These are phyloP conservation scores for Fagopyrum homotropicum DNA, from an alignment of 148 eudicot genomes.

Conservation along the genomic window DNA sequence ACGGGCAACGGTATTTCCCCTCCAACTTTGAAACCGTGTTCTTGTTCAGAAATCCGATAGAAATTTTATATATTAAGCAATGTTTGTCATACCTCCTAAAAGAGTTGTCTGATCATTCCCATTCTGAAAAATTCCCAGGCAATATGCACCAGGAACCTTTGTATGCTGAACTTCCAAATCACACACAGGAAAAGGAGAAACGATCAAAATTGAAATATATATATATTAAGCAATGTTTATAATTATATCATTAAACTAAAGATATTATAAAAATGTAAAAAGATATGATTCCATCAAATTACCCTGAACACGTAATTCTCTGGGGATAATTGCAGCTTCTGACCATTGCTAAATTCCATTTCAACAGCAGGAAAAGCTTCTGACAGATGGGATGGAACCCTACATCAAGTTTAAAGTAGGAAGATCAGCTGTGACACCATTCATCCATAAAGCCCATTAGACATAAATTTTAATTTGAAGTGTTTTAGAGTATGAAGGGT, in stretches of 20 bases:
- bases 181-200: neutral
- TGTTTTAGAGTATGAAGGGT: neutral
- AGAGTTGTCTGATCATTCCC: slow-evolving; percentile 61
- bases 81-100: slow-evolving; percentile 44
- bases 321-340: slow-evolving; percentile 50
- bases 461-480: slow-evolving; percentile 3
- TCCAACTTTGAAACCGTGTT: neutral
- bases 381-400: slow-evolving; percentile 44
- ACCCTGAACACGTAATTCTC: slow-evolving; percentile 70
- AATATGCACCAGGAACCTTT: slow-evolving; percentile 60
- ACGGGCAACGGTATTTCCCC: neutral
- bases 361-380: slow-evolving; percentile 49
- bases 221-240: neutral
- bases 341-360: slow-evolving; percentile 54
- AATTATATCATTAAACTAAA: neutral
- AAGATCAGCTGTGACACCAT: neutral
- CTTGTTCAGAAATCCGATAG: too few species aligned
- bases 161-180: slow-evolving; percentile 35
- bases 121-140: slow-evolving; percentile 61
- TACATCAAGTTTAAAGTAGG: slow-evolving; percentile 17
- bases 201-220: slow-evolving; percentile 1
- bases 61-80: neutral
- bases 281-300: slow-evolving; percentile 13
- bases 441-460: neutral
- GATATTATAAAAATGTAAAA: neutral